Base-by-base conservation (phyloP, 257 asterid genomes). In the Nicotiana undulata region DNA sequence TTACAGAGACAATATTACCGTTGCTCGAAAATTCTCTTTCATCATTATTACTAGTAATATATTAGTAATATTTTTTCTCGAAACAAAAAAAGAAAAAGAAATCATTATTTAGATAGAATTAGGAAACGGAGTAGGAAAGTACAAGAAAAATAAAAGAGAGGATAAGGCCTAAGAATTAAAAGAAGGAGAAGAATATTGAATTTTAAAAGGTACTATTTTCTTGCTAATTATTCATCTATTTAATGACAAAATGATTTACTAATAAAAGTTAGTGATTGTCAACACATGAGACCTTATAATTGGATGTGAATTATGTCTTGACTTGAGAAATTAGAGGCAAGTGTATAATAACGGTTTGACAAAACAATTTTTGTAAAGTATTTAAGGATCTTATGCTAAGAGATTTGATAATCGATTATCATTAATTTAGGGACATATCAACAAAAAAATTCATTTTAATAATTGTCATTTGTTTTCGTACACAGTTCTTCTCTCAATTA, bases 231-330 rank as follows among this genome's bases (percentile, higher is more conserved):
- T 59, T 40, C 72, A 18, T 13, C 37, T 29, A 28, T 29, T 17
- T 28, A 61, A 20, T 3, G 63, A 4, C 0, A 49, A 26, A 26
- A 22, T 70, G 15, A 37, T 55, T 44, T 40, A 46, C 2, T 29
- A 8, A 40, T 61, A 61, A 32, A 51, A 75, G 61, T 63, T 51
- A 22, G 63, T 28, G 24, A 63, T 74, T 60, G 74, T 68, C 52
- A 75, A 66, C 79, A 58, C 75, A 49, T 13, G 58, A 68, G 86
- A 84, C 52, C 56, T 29, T 63, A 74, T 63, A 17, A 77, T 76
- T 80, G 79, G 83, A 51, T 37, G 86, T 6, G 82, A 85, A 64
- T 74, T 34, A 79, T 74, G 61, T 63, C 77, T 76, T 82, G 91
- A 86, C 89, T 88, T 85, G 66, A 76, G 76, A 34, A 51, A 40